Conservation (phyloP, 352 stramenopile genomes). For the Saprolegnia diclina region DNA sequence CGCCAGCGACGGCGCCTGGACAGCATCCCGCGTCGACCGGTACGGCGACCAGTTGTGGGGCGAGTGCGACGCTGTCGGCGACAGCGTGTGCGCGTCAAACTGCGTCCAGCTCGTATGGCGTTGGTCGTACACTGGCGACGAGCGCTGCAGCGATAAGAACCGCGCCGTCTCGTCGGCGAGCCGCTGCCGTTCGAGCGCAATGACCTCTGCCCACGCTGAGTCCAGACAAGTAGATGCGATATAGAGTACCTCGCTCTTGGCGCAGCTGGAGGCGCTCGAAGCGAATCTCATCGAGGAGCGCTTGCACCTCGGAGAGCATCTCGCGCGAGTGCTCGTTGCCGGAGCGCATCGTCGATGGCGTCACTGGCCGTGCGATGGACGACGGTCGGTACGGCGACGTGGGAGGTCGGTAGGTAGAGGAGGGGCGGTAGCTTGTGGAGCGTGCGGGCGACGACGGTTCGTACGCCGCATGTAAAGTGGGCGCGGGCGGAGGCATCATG, state of each 20-base stretch:
- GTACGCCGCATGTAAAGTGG: background rate
- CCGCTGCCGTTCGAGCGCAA: background rate
- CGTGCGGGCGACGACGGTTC: background rate
- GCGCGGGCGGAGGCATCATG: slow-evolving; percentile 7
- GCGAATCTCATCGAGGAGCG: slow-evolving; percentile 12
- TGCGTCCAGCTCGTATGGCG: too few relatives aligned
- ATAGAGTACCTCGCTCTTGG: slow-evolving; percentile 16
- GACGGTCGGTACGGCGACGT: background rate
- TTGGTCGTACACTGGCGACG: too few relatives aligned
- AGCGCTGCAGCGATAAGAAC: background rate
- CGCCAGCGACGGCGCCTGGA: background rate
- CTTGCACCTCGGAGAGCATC: slow-evolving; percentile 8
- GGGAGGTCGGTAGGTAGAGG: background rate
- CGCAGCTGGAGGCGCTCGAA: slow-evolving; percentile 17
- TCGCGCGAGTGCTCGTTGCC: background rate
- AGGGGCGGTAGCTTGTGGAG: background rate
- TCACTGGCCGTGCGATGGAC: background rate
- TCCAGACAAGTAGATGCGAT: background rate
- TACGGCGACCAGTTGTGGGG: slow-evolving; percentile 15
- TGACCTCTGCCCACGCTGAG: slow-evolving; percentile 3
- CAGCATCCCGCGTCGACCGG: background rate
- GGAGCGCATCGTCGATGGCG: background rate
- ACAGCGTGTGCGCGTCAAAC: slow-evolving; percentile 4
- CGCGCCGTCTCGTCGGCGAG: slow-evolving; percentile 6
- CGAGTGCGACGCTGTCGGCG: slow-evolving; percentile 2